These are phyloP conservation scores for Adansonia digitata DNA, from an alignment of 345 rosid species.

Conservation along the genomic window DNA sequence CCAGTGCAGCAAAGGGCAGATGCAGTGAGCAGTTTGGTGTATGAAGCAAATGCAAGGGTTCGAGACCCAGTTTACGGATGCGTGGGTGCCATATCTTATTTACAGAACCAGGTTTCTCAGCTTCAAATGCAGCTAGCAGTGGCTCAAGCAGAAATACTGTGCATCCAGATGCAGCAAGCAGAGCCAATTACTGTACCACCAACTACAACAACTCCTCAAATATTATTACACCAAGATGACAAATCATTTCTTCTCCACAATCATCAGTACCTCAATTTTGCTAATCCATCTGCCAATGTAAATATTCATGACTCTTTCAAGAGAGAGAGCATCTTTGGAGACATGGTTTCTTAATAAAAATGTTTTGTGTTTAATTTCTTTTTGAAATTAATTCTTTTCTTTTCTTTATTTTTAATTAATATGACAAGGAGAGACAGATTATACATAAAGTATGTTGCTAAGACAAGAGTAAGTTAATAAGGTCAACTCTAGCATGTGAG, in stretches of 20 bases:
- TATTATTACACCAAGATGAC: constrained; percentile 14
- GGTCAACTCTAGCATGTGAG: constrained; percentile 56
- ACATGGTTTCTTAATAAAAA: constrained; percentile 44
- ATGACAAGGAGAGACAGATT: not conserved
- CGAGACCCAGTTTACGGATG: constrained; percentile 69
- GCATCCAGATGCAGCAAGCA: constrained; percentile 56
- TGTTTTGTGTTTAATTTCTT: too few relatives aligned
- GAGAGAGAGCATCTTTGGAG: constrained; percentile 45
- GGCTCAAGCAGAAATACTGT: constrained; percentile 55
- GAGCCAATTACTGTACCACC: too few relatives aligned
- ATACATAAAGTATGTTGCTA: not conserved
- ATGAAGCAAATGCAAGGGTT: constrained; percentile 60
- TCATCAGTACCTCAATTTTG: constrained; percentile 23
- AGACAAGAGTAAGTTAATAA: constrained; percentile 17
- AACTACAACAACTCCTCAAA: constrained; percentile 6
- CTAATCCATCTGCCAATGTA: constrained; percentile 27
- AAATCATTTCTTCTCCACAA: constrained; percentile 26
- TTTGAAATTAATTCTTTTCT: too few relatives aligned
- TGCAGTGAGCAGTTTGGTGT: constrained; percentile 61
- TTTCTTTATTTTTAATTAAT: not conserved
- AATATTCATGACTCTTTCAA: constrained; percentile 34
- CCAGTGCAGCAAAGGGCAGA: constrained; percentile 49
- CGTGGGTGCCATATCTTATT: constrained; percentile 54
- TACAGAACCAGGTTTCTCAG: constrained; percentile 57
- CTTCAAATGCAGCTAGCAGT: constrained; percentile 56